These are phyloP conservation scores for Nakazawaea molendinolei DNA, from an alignment of 805 yeast species.

Conservation along the genomic window DNA sequence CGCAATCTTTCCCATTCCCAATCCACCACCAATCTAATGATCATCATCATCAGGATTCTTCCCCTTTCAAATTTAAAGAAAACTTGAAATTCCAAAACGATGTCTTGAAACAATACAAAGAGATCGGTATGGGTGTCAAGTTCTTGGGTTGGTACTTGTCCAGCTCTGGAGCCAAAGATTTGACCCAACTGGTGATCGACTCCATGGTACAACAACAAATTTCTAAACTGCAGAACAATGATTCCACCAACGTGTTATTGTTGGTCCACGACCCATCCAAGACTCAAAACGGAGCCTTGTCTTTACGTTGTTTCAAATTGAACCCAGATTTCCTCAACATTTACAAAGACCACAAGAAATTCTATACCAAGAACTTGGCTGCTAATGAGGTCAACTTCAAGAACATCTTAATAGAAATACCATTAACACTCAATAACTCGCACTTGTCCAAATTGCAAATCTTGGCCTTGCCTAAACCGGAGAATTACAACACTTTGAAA, in stretches of 20 bases:
- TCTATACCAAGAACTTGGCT: slow-evolving; percentile 59
- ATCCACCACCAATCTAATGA: slow-evolving; percentile 41
- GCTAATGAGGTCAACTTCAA: slow-evolving; percentile 53
- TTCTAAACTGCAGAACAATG: slow-evolving; percentile 20
- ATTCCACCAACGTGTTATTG: slow-evolving; percentile 40
- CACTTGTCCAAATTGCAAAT: slow-evolving; percentile 42
- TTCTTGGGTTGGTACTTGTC: slow-evolving; percentile 80
- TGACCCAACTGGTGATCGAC: slow-evolving; percentile 61
- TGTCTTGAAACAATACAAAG: slow-evolving; percentile 52
- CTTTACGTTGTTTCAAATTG: slow-evolving; percentile 64
- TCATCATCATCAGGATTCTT: slow-evolving; percentile 33
- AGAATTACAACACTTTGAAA: slow-evolving; percentile 30
- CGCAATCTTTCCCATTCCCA: slow-evolving; percentile 69
- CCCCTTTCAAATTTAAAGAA: slow-evolving; percentile 52
- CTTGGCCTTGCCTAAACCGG: slow-evolving; percentile 18
- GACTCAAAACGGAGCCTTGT: slow-evolving; percentile 53
- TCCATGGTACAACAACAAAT: slow-evolving; percentile 57
- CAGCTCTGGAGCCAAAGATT: slow-evolving; percentile 61
- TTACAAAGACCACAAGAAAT: slow-evolving; percentile 45
- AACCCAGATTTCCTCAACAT: slow-evolving; percentile 51
- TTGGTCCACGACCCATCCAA: slow-evolving; percentile 67
- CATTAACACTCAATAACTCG: slow-evolving; percentile 59
- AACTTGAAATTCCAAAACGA: slow-evolving; percentile 67
- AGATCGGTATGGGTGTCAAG: slow-evolving; percentile 60
- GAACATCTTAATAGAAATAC: slow-evolving; percentile 67